These are phyloP conservation scores for Euclidium syriacum DNA, from an alignment of 345 rosid species.

Conservation along the genomic window DNA sequence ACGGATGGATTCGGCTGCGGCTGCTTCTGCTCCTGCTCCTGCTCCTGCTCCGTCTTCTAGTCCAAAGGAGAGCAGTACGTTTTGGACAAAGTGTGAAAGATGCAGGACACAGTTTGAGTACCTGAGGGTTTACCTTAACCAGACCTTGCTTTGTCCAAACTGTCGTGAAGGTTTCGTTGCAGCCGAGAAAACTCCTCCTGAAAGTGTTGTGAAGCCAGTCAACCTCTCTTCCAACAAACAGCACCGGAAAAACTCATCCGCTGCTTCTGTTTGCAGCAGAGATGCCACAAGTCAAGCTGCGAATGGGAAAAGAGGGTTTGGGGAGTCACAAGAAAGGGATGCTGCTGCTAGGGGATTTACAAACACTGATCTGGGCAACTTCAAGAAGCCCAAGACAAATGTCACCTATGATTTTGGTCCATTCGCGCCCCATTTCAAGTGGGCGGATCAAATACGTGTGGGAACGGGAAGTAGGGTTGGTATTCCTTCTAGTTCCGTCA, in stretches of 20 bases:
- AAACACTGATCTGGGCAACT: slow-evolving; percentile 31
- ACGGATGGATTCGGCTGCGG: slow-evolving; percentile 20
- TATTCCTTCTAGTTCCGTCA: slow-evolving; percentile 28
- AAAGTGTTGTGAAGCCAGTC: slow-evolving; percentile 39
- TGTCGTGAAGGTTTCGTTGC: slow-evolving; percentile 69
- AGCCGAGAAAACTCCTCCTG: slow-evolving; percentile 63
- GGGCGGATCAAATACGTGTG: slow-evolving; percentile 28
- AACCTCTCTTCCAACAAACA: slow-evolving; percentile 39
- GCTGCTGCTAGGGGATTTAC: slow-evolving; percentile 27
- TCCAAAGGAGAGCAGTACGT: slow-evolving; percentile 48
- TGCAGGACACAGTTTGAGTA: slow-evolving; percentile 84
- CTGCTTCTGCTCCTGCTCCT: slow-evolving; percentile 26
- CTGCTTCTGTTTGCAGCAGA: slow-evolving; percentile 21
- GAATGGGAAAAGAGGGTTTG: slow-evolving; percentile 37
- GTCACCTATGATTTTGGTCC: slow-evolving; percentile 30
- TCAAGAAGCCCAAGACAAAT: slow-evolving; percentile 44
- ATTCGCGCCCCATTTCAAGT: slow-evolving; percentile 29
- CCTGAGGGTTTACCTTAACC: slow-evolving; percentile 68
- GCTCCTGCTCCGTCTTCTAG: slow-evolving; percentile 22
- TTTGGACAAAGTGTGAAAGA: slow-evolving; percentile 76
- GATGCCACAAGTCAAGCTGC: slow-evolving; percentile 33
- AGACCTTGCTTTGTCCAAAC: slow-evolving; percentile 70
- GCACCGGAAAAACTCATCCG: slow-evolving; percentile 34
- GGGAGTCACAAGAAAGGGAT: slow-evolving; percentile 33
- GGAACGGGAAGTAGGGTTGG: slow-evolving; percentile 34